A percentile compares a stretch with the other conserved stretches of the same genome.
Evolutionary conservation across 2,329 filamentous ascomycete species (phyloP).

Genomic region (Colletotrichum cuscutae): DNA sequence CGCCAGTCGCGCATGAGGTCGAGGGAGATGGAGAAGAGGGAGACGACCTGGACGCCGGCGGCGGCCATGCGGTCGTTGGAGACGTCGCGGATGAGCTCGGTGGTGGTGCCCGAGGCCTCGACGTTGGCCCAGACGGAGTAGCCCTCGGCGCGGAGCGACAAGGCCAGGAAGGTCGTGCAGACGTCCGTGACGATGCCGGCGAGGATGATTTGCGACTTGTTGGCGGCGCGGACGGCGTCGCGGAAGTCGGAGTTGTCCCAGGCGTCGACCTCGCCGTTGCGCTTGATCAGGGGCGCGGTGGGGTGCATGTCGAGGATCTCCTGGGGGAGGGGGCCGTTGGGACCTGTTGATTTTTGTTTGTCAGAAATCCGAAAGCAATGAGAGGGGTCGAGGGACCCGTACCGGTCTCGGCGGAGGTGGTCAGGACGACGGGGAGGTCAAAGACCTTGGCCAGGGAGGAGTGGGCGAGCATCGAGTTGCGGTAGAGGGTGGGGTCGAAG

Average conservation of each 20-base stretch:
- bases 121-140: slow-evolving; percentile 80
- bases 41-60: slow-evolving; percentile 73
- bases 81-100: slow-evolving; percentile 67
- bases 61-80: slow-evolving; percentile 74
- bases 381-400: not conserved
- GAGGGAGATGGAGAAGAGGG: slow-evolving; percentile 71
- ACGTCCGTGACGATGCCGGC: slow-evolving; percentile 81
- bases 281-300: slow-evolving; percentile 71
- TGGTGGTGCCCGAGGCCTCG: slow-evolving; percentile 76
- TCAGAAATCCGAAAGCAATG: not conserved
- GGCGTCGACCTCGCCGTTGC: slow-evolving; percentile 79
- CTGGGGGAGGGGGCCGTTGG: slow-evolving; percentile 76
- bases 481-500: slow-evolving; percentile 72
- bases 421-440: slow-evolving; percentile 75
- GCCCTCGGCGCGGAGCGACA: slow-evolving; percentile 76
- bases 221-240: slow-evolving; percentile 70
- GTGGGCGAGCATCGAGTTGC: slow-evolving; percentile 75
- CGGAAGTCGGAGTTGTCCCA: slow-evolving; percentile 81
- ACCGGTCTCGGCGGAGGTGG: slow-evolving; percentile 72
- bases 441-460: slow-evolving; percentile 74
- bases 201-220: slow-evolving; percentile 76
- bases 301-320: slow-evolving; percentile 77
- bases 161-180: slow-evolving; percentile 78
- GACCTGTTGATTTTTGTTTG: slow-evolving; percentile 54
- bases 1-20: slow-evolving; percentile 81